A percentile compares a stretch with the other conserved stretches of the same genome.
phyloP scores from a whole-genome alignment of 139 green algal genomes.

The Spirogloea muscicola region DNA sequence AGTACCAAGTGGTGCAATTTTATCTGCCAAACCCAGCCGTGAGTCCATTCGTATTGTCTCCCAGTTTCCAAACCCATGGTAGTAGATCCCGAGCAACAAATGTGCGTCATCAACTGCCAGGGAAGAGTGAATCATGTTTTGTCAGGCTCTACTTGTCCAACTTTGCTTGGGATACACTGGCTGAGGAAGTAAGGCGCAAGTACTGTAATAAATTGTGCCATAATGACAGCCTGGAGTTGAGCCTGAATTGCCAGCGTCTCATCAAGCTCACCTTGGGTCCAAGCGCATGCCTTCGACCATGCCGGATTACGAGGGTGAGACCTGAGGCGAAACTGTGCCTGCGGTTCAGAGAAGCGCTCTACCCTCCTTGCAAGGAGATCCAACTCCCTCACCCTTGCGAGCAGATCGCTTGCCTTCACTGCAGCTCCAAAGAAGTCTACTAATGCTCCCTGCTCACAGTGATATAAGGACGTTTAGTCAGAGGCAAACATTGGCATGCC shows the following conservation, averaged over 20 bases:
- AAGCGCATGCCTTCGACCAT: conserved; percentile 62
- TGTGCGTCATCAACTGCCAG: conserved; percentile 65
- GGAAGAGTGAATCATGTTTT: too few species aligned
- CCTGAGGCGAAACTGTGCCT: conserved; percentile 57
- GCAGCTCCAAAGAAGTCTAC: conserved; percentile 87
- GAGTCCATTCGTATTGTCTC: conserved; percentile 68
- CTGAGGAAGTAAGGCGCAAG: too few species aligned
- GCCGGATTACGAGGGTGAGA: conserved; percentile 28
- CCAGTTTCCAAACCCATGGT: conserved; percentile 77
- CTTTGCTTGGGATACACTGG: too few species aligned
- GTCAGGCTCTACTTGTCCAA: too few species aligned
- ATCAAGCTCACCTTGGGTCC: conserved; percentile 53
- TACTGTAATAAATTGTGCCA: too few species aligned
- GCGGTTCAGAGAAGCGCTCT: conserved; percentile 15
- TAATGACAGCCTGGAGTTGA: too few species aligned
- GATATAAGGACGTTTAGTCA: too few species aligned
- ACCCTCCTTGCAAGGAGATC: conserved; percentile 44
- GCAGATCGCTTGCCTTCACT: conserved; percentile 76
- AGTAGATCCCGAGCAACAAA: conserved; percentile 74
- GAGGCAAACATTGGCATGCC: too few species aligned
- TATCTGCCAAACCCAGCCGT: conserved; percentile 62
- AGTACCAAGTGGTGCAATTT: conserved; percentile 56
- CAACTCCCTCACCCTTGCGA: conserved; percentile 46
- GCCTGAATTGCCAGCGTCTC: too few species aligned
- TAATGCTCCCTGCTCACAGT: conserved; percentile 43